These are phyloP conservation scores for Gossypium thurberi DNA, from an alignment of 345 rosid genomes.

Conservation along the genomic window DNA sequence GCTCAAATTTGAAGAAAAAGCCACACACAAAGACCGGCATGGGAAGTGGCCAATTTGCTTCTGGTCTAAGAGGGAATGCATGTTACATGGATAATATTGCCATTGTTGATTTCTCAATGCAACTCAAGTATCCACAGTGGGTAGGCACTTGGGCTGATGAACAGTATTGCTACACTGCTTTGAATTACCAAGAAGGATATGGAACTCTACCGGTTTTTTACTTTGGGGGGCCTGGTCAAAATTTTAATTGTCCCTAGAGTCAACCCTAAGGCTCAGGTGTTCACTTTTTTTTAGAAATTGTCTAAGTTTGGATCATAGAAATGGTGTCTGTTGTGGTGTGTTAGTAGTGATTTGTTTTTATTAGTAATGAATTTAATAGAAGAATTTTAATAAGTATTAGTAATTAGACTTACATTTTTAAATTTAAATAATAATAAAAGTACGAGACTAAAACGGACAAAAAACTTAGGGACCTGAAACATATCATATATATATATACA, in stretches of 20 bases:
- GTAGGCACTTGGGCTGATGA: not conserved
- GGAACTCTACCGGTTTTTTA: not conserved
- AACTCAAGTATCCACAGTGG: not conserved
- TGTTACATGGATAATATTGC: not conserved
- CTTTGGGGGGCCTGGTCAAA: conserved; percentile 3
- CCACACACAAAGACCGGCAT: conserved; percentile 48
- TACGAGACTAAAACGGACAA: too few relatives aligned
- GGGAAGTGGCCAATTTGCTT: conserved; percentile 31
- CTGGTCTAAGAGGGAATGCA: not conserved
- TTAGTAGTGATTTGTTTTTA: too few relatives aligned
- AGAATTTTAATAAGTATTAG: too few relatives aligned
- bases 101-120: not conserved
- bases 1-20: conserved; percentile 26
- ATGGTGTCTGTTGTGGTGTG: too few relatives aligned
- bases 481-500: too few relatives aligned
- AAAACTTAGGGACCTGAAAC: too few relatives aligned
- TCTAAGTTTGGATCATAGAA: too few relatives aligned
- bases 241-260: not conserved
- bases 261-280: too few relatives aligned
- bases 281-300: too few relatives aligned
- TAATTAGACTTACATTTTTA: too few relatives aligned
- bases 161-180: not conserved
- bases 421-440: too few relatives aligned
- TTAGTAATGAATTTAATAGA: too few relatives aligned
- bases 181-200: not conserved